Conservation (phyloP, 108 stramenopile genomes). For the Cyclotella choctawhatcheeana region DNA sequence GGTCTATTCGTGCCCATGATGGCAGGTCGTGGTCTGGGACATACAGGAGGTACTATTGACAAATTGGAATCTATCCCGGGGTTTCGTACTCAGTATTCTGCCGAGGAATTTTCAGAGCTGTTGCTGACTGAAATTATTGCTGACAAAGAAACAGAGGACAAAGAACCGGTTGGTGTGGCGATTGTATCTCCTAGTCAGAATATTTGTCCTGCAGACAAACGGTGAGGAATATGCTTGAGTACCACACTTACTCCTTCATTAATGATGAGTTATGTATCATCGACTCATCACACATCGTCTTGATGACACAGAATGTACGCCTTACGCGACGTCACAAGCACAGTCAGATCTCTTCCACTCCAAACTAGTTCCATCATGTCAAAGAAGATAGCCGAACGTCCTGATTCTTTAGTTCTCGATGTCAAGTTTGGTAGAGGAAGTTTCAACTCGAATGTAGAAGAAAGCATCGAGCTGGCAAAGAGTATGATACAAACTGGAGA, state of each 20-base stretch:
- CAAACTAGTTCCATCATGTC: constrained; percentile 80
- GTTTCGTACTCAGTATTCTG: constrained; percentile 48
- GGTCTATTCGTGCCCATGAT: constrained; percentile 83
- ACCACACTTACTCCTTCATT: background rate
- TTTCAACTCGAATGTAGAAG: constrained; percentile 66
- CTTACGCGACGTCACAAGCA: constrained; percentile 81
- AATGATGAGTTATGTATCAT: background rate
- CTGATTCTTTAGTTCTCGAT: constrained; percentile 78
- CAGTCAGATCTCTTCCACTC: constrained; percentile 74
- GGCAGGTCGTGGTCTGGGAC: constrained; percentile 84
- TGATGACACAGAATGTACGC: constrained; percentile 80
- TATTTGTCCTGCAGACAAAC: constrained; percentile 74
- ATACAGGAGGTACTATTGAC: constrained; percentile 90
- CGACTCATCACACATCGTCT: no score
- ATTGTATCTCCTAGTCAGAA: constrained; percentile 64
- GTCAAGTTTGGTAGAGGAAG: constrained; percentile 75
- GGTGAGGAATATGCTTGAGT: constrained; percentile 7
- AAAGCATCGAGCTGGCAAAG: constrained; percentile 61
- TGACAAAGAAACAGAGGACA: no score
- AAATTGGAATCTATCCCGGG: constrained; percentile 86
- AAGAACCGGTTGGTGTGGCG: constrained; percentile 33
- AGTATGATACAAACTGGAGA: constrained; percentile 77
- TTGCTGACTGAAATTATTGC: constrained; percentile 27
- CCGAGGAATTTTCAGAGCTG: constrained; percentile 57
- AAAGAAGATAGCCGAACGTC: constrained; percentile 88